Conservation (phyloP, 1,284 basidiomycete species). For the Trichosporon inkin region DNA sequence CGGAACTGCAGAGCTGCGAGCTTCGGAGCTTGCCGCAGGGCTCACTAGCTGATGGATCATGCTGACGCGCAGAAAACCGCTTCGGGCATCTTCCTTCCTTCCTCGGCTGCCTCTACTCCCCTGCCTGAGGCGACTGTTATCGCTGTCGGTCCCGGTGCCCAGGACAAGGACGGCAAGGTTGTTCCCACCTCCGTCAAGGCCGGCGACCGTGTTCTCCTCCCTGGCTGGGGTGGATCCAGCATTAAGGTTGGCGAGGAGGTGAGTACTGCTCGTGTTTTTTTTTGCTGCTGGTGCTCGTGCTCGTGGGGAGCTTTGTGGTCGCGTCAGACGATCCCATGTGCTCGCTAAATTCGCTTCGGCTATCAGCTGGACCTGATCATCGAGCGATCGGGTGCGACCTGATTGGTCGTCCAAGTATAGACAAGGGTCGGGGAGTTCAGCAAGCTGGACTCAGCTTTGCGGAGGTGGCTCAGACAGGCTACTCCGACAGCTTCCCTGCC, state of each 20-base stretch:
- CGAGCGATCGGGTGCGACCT: no score
- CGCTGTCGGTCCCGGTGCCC: conserved; percentile 87
- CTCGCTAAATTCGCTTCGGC: background rate
- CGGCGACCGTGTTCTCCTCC: conserved; percentile 88
- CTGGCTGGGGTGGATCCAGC: conserved; percentile 90
- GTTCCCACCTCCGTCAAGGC: conserved; percentile 75
- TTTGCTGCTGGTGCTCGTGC: background rate
- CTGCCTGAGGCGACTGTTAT: conserved; percentile 96
- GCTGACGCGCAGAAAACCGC: conserved; percentile 73
- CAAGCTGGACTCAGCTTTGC: no score
- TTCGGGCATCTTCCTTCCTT: conserved; percentile 87
- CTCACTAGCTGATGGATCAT: no score
- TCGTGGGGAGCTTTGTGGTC: background rate
- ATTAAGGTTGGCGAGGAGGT: conserved; percentile 98
- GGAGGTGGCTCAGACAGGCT: no score
- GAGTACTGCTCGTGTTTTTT: conserved; percentile 35
- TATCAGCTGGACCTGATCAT: conserved; percentile 2
- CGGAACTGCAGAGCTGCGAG: background rate
- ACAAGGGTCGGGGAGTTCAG: no score
- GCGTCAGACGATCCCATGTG: background rate
- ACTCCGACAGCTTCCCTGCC: no score
- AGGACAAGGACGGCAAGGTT: conserved; percentile 75
- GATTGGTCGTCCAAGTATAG: no score
- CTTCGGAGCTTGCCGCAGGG: background rate
- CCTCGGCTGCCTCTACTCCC: conserved; percentile 73